Base-by-base conservation (phyloP, 805 yeast species). In the Starmerella riodocensis region DNA sequence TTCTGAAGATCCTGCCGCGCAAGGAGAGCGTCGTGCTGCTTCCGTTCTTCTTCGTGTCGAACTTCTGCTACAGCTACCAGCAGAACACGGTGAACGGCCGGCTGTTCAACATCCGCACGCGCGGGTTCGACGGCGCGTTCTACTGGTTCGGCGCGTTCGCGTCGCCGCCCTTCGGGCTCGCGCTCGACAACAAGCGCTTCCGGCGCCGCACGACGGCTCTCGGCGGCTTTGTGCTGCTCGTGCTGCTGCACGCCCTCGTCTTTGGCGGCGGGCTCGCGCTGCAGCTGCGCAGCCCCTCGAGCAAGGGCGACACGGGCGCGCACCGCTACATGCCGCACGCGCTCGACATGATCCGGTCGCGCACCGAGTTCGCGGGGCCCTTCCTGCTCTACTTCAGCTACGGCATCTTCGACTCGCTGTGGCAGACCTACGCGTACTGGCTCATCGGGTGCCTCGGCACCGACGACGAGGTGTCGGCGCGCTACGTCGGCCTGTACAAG, bases 21-120 rank as follows among this genome's bases (percentile, higher is more conserved):
- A 42, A 42, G 38, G 47, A 58, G 53, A 67, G 74, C 37, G 52
- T 66, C 34, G 54, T 68, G 20, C 50, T 73, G 54, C 68, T 75
- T 64, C 80, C 80, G 32, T 66, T 72, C 70, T 74, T 74, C 54
- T 69, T 71, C 48, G 65, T 76, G 22, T 71, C 79, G 27, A 74
- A 74, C 61, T 74, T 75, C 75, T 74, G 73, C 61, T 73, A 73
- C 63, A 70, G 78, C 33, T 74, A 74, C 56, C 78, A 74, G 57
- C 73, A 70, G 51, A 72, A 73, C 54, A 73, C 69, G 42, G 63
- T 67, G 56, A 74, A 74, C 53, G 70, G 68, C 29, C 70, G 69
- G 17, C 60, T 69, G 35, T 74, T 74, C 58, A 72, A 68, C 50
- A 56, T 73, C 43, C 65, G 78, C 55, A 71, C 80, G 17, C 65